Conservation (phyloP, 768 basidiomycete species). For the Chalciporus sphaerocephalus region DNA sequence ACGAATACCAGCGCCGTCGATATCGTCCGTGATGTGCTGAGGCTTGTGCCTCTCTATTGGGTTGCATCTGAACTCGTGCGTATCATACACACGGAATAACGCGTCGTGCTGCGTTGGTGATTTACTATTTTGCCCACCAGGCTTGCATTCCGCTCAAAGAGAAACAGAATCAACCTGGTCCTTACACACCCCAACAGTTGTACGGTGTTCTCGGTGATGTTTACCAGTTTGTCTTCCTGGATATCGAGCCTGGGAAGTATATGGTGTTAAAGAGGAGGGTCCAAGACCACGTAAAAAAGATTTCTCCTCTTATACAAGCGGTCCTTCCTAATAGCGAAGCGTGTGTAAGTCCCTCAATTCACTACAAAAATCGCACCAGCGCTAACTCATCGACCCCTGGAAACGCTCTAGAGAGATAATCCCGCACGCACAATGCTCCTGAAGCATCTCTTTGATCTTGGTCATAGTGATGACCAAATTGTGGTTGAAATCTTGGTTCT, state of each 20-base stretch:
- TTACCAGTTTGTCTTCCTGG: constrained; percentile 76
- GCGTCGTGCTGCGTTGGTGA: background rate
- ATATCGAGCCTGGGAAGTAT: constrained; percentile 55
- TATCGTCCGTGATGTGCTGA: constrained; percentile 65
- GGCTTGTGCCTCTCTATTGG: constrained; percentile 64
- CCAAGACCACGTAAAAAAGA: constrained; percentile 46
- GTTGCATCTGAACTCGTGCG: constrained; percentile 63
- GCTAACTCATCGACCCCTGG: constrained; percentile 24
- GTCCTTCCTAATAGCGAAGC: background rate
- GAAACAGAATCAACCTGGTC: constrained; percentile 47
- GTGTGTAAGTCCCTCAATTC: constrained; percentile 21
- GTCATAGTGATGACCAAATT: constrained; percentile 54
- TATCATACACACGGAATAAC: constrained; percentile 1
- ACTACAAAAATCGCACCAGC: constrained; percentile 39
- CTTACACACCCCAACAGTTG: constrained; percentile 58
- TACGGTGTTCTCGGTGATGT: constrained; percentile 66
- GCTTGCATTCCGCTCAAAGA: constrained; percentile 71
- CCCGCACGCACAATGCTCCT: constrained; percentile 50
- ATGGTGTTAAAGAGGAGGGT: constrained; percentile 53
- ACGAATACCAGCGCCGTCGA: constrained; percentile 53
- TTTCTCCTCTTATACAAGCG: constrained; percentile 31
- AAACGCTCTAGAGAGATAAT: constrained; percentile 35
- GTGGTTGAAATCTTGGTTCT: constrained; percentile 69
- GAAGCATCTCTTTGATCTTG: constrained; percentile 52
- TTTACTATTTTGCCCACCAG: constrained; percentile 39